Percentiles rank a stretch among this genome's conserved stretches.
Conservation (phyloP, 805 yeast genomes). For the Candida awuae region DNA sequence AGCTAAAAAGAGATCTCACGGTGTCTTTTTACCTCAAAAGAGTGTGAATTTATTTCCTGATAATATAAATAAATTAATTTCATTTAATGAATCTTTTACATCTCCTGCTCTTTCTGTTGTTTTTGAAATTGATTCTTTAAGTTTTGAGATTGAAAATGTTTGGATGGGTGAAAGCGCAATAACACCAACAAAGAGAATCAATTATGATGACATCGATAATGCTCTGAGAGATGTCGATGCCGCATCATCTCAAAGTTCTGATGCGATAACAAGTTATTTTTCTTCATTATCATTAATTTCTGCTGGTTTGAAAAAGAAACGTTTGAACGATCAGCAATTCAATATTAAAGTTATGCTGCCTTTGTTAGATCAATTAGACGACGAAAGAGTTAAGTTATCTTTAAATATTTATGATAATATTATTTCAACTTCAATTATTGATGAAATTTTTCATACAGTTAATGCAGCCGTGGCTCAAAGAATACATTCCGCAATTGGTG, state of each 20-base stretch:
- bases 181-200: constrained; percentile 51
- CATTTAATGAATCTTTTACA: constrained; percentile 52
- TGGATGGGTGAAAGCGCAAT: constrained; percentile 69
- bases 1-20: constrained; percentile 81
- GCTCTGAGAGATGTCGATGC: constrained; percentile 30
- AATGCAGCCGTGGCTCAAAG: constrained; percentile 82
- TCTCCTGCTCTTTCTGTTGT: constrained; percentile 69
- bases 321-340: constrained; percentile 44
- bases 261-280: constrained; percentile 53
- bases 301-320: constrained; percentile 59
- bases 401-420: constrained; percentile 64
- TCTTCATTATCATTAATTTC: constrained; percentile 58
- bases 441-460: constrained; percentile 73
- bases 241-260: constrained; percentile 33
- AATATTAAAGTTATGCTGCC: constrained; percentile 49
- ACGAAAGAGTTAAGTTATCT: constrained; percentile 66
- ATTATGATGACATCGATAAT: constrained; percentile 47
- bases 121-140: constrained; percentile 67
- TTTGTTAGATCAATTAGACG: constrained; percentile 74
- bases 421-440: constrained; percentile 48
- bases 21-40: constrained; percentile 81
- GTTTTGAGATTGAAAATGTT: constrained; percentile 64
- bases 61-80: constrained; percentile 48
- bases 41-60: constrained; percentile 61
- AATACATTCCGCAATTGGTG: constrained; percentile 69